phyloP scores from a whole-genome alignment of 371 early-diverging fungal genomes.

The Mucor plumbeus region DNA sequence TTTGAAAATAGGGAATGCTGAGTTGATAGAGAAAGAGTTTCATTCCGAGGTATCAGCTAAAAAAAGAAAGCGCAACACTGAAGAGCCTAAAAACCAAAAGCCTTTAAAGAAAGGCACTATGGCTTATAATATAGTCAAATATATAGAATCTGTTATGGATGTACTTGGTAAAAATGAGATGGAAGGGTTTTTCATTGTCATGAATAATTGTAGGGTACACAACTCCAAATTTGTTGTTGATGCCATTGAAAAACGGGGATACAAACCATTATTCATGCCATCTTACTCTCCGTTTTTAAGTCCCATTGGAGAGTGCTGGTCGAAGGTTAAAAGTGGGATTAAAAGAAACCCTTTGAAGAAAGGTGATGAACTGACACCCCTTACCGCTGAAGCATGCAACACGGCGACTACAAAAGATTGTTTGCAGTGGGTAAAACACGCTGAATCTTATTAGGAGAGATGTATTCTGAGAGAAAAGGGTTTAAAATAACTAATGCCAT shows the following conservation, averaged over 20 bases:
- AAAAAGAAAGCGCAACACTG: too few relatives aligned
- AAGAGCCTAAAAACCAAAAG: too few relatives aligned
- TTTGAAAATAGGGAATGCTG: too few relatives aligned
- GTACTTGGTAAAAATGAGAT: too few relatives aligned
- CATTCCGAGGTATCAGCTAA: too few relatives aligned
- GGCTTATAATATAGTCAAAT: too few relatives aligned
- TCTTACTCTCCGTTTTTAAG: slow-evolving; percentile 22
- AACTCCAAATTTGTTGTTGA: slow-evolving; percentile 19
- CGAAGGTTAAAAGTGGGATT: slow-evolving; percentile 13
- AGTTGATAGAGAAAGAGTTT: too few relatives aligned
- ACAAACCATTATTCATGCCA: slow-evolving; percentile 20
- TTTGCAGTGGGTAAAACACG: slow-evolving; percentile 11
- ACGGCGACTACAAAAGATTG: slow-evolving; percentile 16
- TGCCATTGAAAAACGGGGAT: slow-evolving; percentile 12
- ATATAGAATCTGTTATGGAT: too few relatives aligned
- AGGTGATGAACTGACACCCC: slow-evolving; percentile 7
- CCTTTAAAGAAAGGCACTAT: too few relatives aligned
- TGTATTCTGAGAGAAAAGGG: slow-evolving; percentile 15
- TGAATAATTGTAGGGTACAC: too few relatives aligned
- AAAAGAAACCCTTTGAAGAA: slow-evolving; percentile 19
- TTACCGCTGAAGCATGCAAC: slow-evolving; percentile 14
- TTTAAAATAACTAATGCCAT: slow-evolving; percentile 5
- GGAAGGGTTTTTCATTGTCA: too few relatives aligned
- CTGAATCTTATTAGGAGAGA: slow-evolving; percentile 17
- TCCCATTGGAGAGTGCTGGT: slow-evolving; percentile 24